These are phyloP conservation scores for Ascochyta koolunga DNA, from an alignment of 2,329 filamentous ascomycete genomes.

Conservation along the genomic window DNA sequence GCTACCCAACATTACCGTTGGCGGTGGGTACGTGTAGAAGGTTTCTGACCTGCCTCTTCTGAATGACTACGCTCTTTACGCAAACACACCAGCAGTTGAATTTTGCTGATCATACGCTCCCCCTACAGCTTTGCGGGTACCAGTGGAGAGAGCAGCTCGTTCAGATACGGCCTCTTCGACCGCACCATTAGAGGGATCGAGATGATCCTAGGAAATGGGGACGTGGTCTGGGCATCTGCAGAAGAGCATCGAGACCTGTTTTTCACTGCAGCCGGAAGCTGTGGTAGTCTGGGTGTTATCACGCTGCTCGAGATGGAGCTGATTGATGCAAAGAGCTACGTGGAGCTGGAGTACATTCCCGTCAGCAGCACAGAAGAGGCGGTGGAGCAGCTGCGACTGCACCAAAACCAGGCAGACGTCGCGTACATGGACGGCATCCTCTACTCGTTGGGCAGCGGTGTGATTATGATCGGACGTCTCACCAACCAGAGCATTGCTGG, in stretches of 20 bases:
- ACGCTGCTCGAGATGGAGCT: constrained; percentile 67
- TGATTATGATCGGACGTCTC: constrained; percentile 67
- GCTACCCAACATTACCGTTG: constrained; percentile 72
- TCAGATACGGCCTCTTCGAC: constrained; percentile 71
- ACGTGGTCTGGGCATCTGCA: constrained; percentile 56
- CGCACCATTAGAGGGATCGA: constrained; percentile 66
- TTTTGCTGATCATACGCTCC: neutral
- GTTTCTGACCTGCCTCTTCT: neutral
- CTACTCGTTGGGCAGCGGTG: constrained; percentile 61
- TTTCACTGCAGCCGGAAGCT: constrained; percentile 63
- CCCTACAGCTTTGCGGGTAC: constrained; percentile 63
- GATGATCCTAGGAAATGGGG: constrained; percentile 66
- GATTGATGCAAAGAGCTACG: constrained; percentile 60
- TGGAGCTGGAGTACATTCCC: constrained; percentile 68
- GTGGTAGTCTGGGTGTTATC: constrained; percentile 66
- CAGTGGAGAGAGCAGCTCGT: constrained; percentile 70
- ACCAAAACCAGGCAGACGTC: constrained; percentile 49
- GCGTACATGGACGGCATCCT: constrained; percentile 75
- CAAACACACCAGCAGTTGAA: neutral
- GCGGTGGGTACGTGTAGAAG: constrained; percentile 56
- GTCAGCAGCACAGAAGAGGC: constrained; percentile 57
- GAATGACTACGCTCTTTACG: too few relatives aligned
- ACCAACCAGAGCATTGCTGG: constrained; percentile 54
- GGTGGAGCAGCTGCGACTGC: constrained; percentile 56
- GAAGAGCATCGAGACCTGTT: constrained; percentile 61